Conservation (phyloP, 768 basidiomycete genomes). For the Auricularia cornea region DNA sequence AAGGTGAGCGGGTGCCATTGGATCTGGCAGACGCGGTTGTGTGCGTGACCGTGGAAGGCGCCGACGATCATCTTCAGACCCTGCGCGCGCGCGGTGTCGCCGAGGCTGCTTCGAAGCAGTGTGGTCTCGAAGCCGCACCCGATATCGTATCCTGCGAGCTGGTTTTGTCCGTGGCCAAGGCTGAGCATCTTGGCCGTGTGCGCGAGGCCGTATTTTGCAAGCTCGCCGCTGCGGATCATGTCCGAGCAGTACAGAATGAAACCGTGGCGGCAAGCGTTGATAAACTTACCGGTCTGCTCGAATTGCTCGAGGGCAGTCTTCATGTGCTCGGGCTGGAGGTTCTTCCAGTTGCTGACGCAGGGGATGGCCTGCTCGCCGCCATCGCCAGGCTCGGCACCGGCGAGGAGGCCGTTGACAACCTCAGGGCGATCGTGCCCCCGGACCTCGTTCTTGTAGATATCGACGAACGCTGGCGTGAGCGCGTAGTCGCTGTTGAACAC, state of each 20-base stretch:
- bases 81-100: not conserved
- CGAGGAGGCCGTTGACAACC: not conserved
- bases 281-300: not conserved
- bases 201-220: not conserved
- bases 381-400: not conserved
- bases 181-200: not conserved
- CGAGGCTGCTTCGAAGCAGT: not conserved
- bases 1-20: slow-evolving; percentile 20
- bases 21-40: slow-evolving; percentile 21
- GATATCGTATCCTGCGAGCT: not conserved
- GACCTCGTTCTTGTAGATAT: not conserved
- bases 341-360: not conserved
- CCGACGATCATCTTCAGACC: slow-evolving; percentile 12
- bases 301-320: not conserved
- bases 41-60: slow-evolving; percentile 23
- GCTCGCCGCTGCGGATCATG: slow-evolving; percentile 2
- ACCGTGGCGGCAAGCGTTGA: not conserved
- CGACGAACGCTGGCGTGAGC: not conserved
- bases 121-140: not conserved
- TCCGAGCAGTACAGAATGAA: not conserved
- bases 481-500: slow-evolving; percentile 1
- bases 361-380: not conserved
- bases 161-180: not conserved
- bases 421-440: too few species aligned
- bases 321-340: not conserved